Conservation (phyloP, 306 rosid species). For the Casuarina cunninghamiana region DNA sequence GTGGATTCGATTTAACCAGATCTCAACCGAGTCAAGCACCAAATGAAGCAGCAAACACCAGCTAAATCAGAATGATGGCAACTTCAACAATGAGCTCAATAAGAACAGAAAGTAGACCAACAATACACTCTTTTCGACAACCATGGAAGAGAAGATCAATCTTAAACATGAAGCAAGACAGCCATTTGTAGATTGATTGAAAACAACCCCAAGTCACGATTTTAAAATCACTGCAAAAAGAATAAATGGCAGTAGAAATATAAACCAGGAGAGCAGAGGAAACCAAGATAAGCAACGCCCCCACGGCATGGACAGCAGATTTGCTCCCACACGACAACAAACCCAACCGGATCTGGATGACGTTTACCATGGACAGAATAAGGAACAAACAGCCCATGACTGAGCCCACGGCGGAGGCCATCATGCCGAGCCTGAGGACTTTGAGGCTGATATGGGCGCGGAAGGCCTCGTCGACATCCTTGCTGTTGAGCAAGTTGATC, state of each 20-base stretch:
- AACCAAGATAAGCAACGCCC: conserved; percentile 63
- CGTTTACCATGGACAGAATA: conserved; percentile 82
- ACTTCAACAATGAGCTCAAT: not conserved
- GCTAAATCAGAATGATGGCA: not conserved
- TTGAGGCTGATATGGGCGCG: conserved; percentile 70
- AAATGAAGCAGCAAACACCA: not conserved
- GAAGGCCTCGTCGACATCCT: conserved; percentile 70
- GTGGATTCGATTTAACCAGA: not conserved
- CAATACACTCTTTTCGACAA: not conserved
- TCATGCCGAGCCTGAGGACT: conserved; percentile 72
- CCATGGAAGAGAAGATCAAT: not conserved
- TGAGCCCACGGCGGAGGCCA: conserved; percentile 80
- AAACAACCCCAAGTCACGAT: not conserved
- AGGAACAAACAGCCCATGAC: conserved; percentile 86
- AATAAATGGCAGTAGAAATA: conserved; percentile 80
- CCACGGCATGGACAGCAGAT: conserved; percentile 63
- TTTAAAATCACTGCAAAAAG: conserved; percentile 47
- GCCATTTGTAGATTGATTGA: not conserved
- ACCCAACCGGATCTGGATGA: conserved; percentile 81
- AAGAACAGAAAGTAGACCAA: not conserved
- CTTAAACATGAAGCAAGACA: not conserved
- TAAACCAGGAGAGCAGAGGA: conserved; percentile 78
- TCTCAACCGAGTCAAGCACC: not conserved
- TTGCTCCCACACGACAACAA: conserved; percentile 88
- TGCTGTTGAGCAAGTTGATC: conserved; percentile 69